Evolutionary conservation across 768 basidiomycete species (phyloP).

Genomic region (Leccinum variicolor): DNA sequence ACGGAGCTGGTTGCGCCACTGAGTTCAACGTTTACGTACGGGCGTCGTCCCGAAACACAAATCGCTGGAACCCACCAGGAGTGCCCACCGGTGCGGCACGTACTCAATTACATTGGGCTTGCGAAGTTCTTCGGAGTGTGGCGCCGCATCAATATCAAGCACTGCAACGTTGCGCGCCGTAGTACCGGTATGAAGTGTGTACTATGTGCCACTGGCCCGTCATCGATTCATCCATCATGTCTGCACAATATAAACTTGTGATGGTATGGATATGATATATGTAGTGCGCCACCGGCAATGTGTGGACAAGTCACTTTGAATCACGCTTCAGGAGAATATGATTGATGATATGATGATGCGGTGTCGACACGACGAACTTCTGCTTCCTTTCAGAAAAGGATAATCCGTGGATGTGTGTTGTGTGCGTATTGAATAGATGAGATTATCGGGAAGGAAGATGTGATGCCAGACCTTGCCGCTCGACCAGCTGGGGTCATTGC

Average conservation of each 20-base stretch:
- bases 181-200: not conserved
- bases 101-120: not conserved
- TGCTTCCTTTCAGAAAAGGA: constrained; percentile 4
- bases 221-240: not conserved
- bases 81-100: not conserved
- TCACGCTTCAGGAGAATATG: not conserved
- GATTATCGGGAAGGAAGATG: constrained; percentile 1
- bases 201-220: not conserved
- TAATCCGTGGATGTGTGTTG: not conserved
- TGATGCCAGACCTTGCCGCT: not conserved
- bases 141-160: constrained; percentile 6
- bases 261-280: not conserved
- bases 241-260: not conserved
- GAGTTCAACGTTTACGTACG: constrained; percentile 16
- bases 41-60: not conserved
- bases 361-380: not conserved
- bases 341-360: not conserved
- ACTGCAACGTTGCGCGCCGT: not conserved
- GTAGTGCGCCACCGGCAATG: constrained; percentile 15
- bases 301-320: not conserved
- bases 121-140: not conserved
- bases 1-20: constrained; percentile 17
- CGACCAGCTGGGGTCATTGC: not conserved
- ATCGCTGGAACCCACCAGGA: not conserved
- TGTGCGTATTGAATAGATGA: not conserved